Evolutionary conservation across 2,329 filamentous ascomycete species (phyloP), one percentile per base, ranked within the genome.

Genomic region (Akanthomyces muscarius): DNA sequence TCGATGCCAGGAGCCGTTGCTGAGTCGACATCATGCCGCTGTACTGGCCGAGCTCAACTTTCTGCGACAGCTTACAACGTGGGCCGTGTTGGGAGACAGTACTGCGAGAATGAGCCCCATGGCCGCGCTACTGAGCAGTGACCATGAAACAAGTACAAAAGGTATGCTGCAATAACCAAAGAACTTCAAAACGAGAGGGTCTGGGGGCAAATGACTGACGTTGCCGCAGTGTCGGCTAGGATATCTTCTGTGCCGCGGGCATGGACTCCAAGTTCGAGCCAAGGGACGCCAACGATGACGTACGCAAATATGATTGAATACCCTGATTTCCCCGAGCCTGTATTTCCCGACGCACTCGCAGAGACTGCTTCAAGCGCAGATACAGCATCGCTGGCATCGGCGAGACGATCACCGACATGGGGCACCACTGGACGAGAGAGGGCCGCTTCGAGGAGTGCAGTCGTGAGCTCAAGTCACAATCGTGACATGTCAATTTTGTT

Each of bases 1-100:
- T 52, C 67, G 62, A 33, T 63, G 62, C 1, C 67, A 73, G 7
- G 71, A 72, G 25, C 66, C 70, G 2, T 62, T 71, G 0, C 63
- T 74, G 21, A 71, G 67, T 58, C 68, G 70, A 0, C 68, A 74
- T 25, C 69, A 74, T 60, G 67, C 68, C 8, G 64, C 71, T 5
- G 71, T 73, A 0, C 54, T 74, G 23, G 66, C 71, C 0, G 71
- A 74, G 61, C 42, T 74, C 63, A 70, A 66, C 36, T 73, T 71
- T 33, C 42, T 74, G 42, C 63, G 63, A 6, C 53, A 64, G 16
- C 25, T 61, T 16, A 47, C 59, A 6, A 61, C 50, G 11, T 54
- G 50, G 50, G 41, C 50, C 5, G 42, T 54, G 41, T 14, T 61
- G 28, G 25, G 30, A 8, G 28, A 38, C 38, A 44, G 13, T 11